These are phyloP conservation scores for Solanum tarapatanum DNA, from an alignment of 257 asterid species.

Conservation along the genomic window DNA sequence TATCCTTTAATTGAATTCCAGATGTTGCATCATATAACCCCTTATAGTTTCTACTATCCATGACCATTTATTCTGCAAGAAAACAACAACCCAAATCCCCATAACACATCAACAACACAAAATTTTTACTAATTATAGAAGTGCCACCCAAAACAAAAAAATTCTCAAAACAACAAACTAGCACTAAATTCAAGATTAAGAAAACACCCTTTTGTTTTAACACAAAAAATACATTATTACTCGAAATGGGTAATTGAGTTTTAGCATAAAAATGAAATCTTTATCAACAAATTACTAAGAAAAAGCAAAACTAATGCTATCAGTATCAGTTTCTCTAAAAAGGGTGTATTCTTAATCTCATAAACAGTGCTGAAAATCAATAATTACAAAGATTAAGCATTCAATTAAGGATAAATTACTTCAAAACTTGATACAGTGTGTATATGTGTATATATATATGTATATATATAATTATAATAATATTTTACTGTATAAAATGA, in stretches of 20 bases:
- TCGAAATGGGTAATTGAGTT: not conserved
- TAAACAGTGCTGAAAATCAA: not conserved
- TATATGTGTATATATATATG: too few species aligned
- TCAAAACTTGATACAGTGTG: not conserved
- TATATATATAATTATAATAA: not conserved
- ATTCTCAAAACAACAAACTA: not conserved
- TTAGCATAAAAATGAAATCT: not conserved
- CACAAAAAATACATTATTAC: not conserved
- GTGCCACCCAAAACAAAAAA: constrained; percentile 3
- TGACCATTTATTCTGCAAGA: constrained; percentile 25
- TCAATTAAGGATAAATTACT: not conserved
- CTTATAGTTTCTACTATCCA: constrained; percentile 41
- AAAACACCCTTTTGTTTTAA: not conserved
- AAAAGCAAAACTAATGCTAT: not conserved
- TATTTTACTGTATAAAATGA: not conserved
- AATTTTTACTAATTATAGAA: not conserved
- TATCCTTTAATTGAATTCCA: constrained; percentile 12
- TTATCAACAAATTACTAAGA: not conserved
- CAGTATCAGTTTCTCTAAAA: not conserved
- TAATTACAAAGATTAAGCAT: not conserved
- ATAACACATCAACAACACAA: not conserved
- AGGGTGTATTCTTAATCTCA: not conserved
- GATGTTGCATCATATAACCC: constrained; percentile 13
- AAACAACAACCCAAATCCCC: not conserved
- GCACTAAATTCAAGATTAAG: not conserved